Evolutionary conservation across 2,329 filamentous ascomycete species (phyloP).

Genomic region (Scedosporium apiospermum): DNA sequence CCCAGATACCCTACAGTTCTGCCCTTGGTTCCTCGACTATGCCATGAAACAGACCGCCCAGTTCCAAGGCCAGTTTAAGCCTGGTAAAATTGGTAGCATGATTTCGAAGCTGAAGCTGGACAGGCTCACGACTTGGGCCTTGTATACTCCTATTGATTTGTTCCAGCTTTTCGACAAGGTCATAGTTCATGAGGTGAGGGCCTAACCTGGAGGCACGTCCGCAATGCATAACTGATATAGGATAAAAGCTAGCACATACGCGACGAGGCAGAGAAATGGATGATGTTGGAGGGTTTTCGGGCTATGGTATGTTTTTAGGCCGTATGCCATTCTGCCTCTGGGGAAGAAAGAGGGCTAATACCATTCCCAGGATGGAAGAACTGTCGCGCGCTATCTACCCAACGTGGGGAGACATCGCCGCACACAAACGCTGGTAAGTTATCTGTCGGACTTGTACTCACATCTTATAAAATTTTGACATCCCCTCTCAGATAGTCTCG

Average conservation of each 20-base stretch:
- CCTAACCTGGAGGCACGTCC: not conserved
- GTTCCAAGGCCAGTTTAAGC: not conserved
- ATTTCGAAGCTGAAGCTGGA: slow-evolving; percentile 1
- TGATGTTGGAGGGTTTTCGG: slow-evolving; percentile 1
- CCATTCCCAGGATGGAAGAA: slow-evolving; percentile 4
- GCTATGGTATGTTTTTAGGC: not conserved
- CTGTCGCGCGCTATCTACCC: not conserved
- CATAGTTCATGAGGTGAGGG: not conserved
- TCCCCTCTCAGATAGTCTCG: not conserved
- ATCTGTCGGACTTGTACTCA: not conserved
- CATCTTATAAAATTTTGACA: not conserved
- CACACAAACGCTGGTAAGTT: slow-evolving; percentile 1
- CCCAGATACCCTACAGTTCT: slow-evolving; percentile 1
- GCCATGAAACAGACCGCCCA: slow-evolving; percentile 2
- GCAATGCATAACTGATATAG: not conserved
- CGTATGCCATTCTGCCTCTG: not conserved
- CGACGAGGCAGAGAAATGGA: not conserved
- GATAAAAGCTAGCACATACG: not conserved
- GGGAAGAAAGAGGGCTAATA: not conserved
- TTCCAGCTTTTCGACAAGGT: slow-evolving; percentile 4
- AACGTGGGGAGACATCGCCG: not conserved
- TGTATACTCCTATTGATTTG: slow-evolving; percentile 1
- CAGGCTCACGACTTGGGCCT: not conserved
- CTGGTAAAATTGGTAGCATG: slow-evolving; percentile 1
- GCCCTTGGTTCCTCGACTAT: slow-evolving; percentile 5